Percentiles rank a stretch among this genome's conserved stretches.
Conservation (phyloP, 108 stramenopile genomes). For the Pseudonitzschia multistriata region DNA sequence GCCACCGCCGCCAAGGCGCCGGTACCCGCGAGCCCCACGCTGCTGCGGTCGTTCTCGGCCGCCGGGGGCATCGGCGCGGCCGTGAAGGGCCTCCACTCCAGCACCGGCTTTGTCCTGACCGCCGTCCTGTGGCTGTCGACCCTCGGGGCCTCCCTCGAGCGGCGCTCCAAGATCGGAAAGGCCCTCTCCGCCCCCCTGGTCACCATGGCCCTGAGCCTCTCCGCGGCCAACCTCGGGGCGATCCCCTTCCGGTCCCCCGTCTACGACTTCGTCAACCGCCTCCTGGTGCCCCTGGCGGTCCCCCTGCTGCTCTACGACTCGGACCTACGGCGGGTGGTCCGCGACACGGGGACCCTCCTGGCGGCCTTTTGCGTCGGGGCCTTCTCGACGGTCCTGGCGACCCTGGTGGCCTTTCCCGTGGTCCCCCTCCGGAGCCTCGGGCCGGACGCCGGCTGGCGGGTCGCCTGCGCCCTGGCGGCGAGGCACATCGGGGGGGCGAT, state of each 20-base stretch:
- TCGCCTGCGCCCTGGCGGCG: constrained; percentile 84
- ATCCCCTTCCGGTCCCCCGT: constrained; percentile 70
- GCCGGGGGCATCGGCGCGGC: background rate
- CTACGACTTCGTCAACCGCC: constrained; percentile 50
- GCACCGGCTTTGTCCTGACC: constrained; percentile 61
- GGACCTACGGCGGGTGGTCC: constrained; percentile 70
- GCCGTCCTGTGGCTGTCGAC: constrained; percentile 53
- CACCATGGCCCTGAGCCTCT: constrained; percentile 70
- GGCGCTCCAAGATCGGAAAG: constrained; percentile 69
- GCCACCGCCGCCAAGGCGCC: too few species aligned
- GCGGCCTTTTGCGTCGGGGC: constrained; percentile 80
- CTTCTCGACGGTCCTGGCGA: constrained; percentile 77
- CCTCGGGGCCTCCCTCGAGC: constrained; percentile 69
- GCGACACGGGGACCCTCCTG: constrained; percentile 77
- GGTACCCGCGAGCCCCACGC: too few species aligned
- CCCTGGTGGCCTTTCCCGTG: constrained; percentile 66
- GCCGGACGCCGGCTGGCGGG: constrained; percentile 65
- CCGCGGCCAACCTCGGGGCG: constrained; percentile 64
- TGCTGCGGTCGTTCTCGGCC: background rate
- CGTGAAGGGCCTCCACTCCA: constrained; percentile 37
- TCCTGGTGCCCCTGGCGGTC: constrained; percentile 86
- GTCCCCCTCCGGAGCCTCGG: constrained; percentile 65
- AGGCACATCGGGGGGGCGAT: constrained; percentile 96
- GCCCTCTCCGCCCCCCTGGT: constrained; percentile 77
- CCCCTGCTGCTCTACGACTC: constrained; percentile 88